These are phyloP conservation scores for Populus deltoides DNA, from an alignment of 345 rosid genomes.

Conservation along the genomic window DNA sequence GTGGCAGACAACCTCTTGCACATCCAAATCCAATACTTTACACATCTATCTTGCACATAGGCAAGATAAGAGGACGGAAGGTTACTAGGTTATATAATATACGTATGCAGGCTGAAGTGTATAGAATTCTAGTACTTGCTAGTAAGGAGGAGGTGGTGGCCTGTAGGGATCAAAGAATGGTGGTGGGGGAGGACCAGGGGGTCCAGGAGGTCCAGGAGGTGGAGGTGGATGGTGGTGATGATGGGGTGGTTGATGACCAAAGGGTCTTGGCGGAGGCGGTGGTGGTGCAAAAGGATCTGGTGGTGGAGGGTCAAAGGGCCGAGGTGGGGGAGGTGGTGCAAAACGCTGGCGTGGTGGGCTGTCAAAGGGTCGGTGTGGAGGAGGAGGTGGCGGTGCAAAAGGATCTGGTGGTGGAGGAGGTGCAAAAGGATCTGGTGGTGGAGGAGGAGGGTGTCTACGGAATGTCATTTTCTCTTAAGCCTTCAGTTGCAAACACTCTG, in stretches of 20 bases:
- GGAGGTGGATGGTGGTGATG: conserved; percentile 24
- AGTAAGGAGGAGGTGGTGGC: background rate
- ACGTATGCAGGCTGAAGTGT: no score
- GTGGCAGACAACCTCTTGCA: background rate
- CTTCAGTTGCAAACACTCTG: no score
- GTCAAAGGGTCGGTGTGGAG: background rate
- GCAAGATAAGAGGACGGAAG: background rate
- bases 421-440: no score
- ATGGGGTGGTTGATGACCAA: background rate
- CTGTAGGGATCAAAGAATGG: background rate
- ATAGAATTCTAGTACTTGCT: no score
- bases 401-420: conserved; percentile 4
- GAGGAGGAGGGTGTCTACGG: conserved; percentile 13
- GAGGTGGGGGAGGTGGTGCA: conserved; percentile 2
- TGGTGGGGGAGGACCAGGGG: background rate
- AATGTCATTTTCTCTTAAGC: background rate
- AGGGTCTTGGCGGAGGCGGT: background rate
- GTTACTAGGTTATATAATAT: background rate
- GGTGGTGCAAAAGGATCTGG: conserved; percentile 31
- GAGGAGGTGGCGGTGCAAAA: conserved; percentile 11
- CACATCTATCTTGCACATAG: background rate
- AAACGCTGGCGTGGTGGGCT: conserved; percentile 10
- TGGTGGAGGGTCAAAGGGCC: background rate
- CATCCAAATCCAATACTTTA: background rate
- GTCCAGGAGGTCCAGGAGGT: background rate